Percentiles rank a stretch among this genome's conserved stretches.
Conservation (phyloP, 2,329 filamentous ascomycete species). For the Phoma sp. region DNA sequence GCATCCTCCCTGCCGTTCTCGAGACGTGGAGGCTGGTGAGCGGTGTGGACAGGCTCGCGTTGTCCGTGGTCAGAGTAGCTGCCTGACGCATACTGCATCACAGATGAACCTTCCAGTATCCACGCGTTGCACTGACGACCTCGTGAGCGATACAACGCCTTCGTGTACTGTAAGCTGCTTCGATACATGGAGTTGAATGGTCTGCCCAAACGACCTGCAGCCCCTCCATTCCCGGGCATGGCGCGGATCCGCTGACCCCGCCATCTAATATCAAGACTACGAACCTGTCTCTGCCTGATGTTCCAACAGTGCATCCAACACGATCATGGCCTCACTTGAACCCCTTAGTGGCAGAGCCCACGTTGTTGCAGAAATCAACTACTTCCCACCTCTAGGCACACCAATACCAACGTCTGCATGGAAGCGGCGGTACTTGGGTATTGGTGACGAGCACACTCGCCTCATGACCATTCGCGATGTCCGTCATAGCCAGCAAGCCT, state of each 20-base stretch:
- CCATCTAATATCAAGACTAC: neutral
- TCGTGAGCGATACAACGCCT: conserved; percentile 2
- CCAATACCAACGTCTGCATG: conserved; percentile 24
- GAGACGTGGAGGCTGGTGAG: neutral
- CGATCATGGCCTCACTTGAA: neutral
- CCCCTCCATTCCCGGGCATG: conserved; percentile 1
- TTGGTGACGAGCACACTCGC: conserved; percentile 25
- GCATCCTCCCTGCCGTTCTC: neutral
- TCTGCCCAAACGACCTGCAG: neutral
- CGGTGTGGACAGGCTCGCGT: neutral
- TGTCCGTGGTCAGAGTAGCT: neutral
- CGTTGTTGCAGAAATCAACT: conserved; percentile 29
- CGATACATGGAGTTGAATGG: neutral
- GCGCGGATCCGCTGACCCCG: conserved; percentile 12
- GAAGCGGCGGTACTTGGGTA: conserved; percentile 21
- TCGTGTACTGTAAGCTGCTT: neutral
- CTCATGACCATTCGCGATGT: conserved; percentile 51
- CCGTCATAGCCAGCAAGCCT: conserved; percentile 41
- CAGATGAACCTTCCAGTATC: too few species aligned
- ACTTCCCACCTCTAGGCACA: conserved; percentile 22
- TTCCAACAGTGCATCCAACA: too few species aligned
- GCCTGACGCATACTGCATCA: too few species aligned
- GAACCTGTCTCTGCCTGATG: neutral
- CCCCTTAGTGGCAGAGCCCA: neutral
- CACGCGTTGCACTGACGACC: neutral